Percentiles rank a stretch among this genome's conserved stretches.
phyloP scores from a whole-genome alignment of 2,329 filamentous ascomycete genomes.

The Fusarium globosum region DNA sequence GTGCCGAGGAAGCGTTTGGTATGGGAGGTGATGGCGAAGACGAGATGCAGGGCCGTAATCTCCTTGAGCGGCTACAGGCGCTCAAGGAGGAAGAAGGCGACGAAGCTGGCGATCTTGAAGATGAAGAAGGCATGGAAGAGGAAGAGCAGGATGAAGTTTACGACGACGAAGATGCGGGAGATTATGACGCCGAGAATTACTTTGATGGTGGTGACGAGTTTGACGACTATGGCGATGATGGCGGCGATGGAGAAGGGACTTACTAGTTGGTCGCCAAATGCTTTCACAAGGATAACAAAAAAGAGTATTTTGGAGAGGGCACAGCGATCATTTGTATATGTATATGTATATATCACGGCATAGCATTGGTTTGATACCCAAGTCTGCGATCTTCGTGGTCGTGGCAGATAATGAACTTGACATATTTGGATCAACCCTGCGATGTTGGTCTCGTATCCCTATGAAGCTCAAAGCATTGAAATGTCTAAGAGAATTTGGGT shows the following conservation, averaged over 20 bases:
- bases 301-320: slow-evolving; percentile 9
- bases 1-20: slow-evolving; percentile 63
- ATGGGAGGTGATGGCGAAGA: slow-evolving; percentile 46
- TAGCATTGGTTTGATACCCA: slow-evolving; percentile 45
- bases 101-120: slow-evolving; percentile 60
- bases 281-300: neutral
- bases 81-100: slow-evolving; percentile 63
- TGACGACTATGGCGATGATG: slow-evolving; percentile 63
- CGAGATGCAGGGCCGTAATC: slow-evolving; percentile 49
- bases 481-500: neutral
- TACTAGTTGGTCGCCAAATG: slow-evolving; percentile 43
- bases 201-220: slow-evolving; percentile 69
- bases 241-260: slow-evolving; percentile 61
- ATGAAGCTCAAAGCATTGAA: neutral
- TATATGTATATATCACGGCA: slow-evolving; percentile 32
- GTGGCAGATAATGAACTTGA: slow-evolving; percentile 41
- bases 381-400: slow-evolving; percentile 22
- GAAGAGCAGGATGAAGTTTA: slow-evolving; percentile 62
- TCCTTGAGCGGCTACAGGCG: slow-evolving; percentile 58
- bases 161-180: slow-evolving; percentile 69
- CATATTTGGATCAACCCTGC: neutral
- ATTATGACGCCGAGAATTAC: slow-evolving; percentile 71
- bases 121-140: slow-evolving; percentile 60
- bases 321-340: slow-evolving; percentile 37
- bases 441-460: neutral